Conservation (phyloP, 257 asterid genomes). For the Nemophila menziesii region DNA sequence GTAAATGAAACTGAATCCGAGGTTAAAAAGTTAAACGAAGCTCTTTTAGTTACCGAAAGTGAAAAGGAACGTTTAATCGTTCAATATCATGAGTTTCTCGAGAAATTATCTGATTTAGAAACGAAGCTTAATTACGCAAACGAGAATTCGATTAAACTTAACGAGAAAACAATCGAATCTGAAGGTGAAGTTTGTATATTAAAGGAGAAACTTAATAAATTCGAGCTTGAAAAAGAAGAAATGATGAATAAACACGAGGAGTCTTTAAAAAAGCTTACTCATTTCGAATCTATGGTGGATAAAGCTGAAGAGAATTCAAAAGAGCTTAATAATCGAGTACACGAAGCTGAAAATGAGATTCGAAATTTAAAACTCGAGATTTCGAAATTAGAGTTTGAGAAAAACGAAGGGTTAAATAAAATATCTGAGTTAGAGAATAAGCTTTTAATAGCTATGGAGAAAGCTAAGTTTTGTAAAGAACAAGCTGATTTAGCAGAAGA, state of each 20-base stretch:
- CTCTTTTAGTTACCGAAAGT: constrained; percentile 40
- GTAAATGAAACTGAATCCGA: constrained; percentile 56
- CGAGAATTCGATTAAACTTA: constrained; percentile 33
- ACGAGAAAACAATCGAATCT: constrained; percentile 43
- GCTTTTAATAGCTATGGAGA: constrained; percentile 31
- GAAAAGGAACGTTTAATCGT: constrained; percentile 51
- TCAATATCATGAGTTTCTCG: constrained; percentile 56
- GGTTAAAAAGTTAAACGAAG: constrained; percentile 41
- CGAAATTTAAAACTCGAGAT: constrained; percentile 39
- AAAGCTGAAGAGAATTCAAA: constrained; percentile 30
- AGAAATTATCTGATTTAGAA: constrained; percentile 41
- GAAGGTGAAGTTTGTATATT: constrained; percentile 57
- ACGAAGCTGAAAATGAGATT: constrained; percentile 42
- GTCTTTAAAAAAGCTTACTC: constrained; percentile 34
- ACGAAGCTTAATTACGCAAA: constrained; percentile 47
- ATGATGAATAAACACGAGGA: constrained; percentile 35
- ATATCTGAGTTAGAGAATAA: constrained; percentile 45
- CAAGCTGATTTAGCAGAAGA: constrained; percentile 54
- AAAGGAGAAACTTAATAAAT: constrained; percentile 50
- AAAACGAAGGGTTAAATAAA: constrained; percentile 24
- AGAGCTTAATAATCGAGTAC: constrained; percentile 29
- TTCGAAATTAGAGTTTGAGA: constrained; percentile 46
- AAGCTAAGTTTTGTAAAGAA: constrained; percentile 29
- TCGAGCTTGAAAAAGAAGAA: constrained; percentile 52
- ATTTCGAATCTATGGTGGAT: constrained; percentile 39